These are phyloP conservation scores for Moniliophthora roreri DNA, from an alignment of 1,284 basidiomycete genomes.

Conservation along the genomic window DNA sequence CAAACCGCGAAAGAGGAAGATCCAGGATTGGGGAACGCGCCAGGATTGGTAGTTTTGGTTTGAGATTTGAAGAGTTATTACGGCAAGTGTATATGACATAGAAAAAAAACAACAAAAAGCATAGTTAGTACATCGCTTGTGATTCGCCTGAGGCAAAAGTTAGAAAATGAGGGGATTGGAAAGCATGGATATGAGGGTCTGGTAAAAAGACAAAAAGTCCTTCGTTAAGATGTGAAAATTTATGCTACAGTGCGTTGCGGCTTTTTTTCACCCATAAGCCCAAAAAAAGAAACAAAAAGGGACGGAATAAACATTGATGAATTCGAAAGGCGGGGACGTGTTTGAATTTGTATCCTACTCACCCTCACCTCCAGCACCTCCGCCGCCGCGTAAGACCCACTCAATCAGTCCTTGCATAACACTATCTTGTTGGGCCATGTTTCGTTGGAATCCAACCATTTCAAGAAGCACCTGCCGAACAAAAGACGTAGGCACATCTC, in stretches of 20 bases:
- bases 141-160: slow-evolving; percentile 30
- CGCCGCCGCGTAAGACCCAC: slow-evolving; percentile 10
- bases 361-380: slow-evolving; percentile 29
- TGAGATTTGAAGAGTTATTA: neutral
- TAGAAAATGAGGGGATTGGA: slow-evolving; percentile 5
- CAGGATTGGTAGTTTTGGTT: neutral
- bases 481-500: neutral
- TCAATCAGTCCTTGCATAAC: slow-evolving; percentile 63
- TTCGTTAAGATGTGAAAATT: neutral
- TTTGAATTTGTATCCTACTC: slow-evolving; percentile 11
- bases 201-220: neutral
- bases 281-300: slow-evolving; percentile 4
- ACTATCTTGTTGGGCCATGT: slow-evolving; percentile 84
- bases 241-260: slow-evolving; percentile 2
- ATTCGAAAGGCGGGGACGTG: slow-evolving; percentile 7
- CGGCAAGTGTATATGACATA: slow-evolving; percentile 1
- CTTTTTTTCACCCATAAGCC: neutral
- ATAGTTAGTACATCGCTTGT: slow-evolving; percentile 13
- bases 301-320: neutral
- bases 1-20: too few relatives aligned
- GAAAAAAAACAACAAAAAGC: slow-evolving; percentile 7
- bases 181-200: neutral
- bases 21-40: too few relatives aligned
- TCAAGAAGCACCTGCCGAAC: slow-evolving; percentile 59
- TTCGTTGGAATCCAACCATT: slow-evolving; percentile 82